Conservation (phyloP, 176 grass and related monocot genomes). For the maize (Zea mays) region DNA sequence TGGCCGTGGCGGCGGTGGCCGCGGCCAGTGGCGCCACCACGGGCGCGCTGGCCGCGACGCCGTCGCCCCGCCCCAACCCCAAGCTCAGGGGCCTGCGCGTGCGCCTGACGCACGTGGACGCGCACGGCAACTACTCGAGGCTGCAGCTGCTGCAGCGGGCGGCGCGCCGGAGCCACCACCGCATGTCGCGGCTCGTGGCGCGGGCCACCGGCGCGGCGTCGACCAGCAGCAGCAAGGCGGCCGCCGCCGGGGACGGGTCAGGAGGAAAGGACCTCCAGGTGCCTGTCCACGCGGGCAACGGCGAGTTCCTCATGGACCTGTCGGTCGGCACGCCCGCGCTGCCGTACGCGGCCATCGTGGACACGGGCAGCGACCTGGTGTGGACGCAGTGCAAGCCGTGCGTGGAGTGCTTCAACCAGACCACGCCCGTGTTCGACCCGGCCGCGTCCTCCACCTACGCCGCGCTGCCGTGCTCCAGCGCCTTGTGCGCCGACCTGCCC, state of each 20-base stretch:
- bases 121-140: constrained; percentile 63
- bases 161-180: constrained; percentile 63
- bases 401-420: constrained; percentile 52
- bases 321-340: constrained; percentile 67
- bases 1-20: constrained; percentile 11
- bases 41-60: background rate
- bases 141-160: constrained; percentile 63
- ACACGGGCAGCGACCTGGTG: constrained; percentile 79
- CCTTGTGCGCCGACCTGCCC: constrained; percentile 52
- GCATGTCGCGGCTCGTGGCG: constrained; percentile 60
- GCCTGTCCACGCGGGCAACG: constrained; percentile 50
- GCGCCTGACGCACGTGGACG: constrained; percentile 68
- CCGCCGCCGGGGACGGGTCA: background rate
- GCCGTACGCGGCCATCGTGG: constrained; percentile 60
- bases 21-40: constrained; percentile 6
- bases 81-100: constrained; percentile 44
- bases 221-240: background rate
- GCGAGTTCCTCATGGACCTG: constrained; percentile 71
- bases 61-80: background rate
- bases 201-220: constrained; percentile 29
- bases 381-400: constrained; percentile 95
- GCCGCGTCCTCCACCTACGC: constrained; percentile 70
- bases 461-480: constrained; percentile 45
- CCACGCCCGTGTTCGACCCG: constrained; percentile 59
- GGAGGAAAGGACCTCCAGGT: constrained; percentile 34